Percentiles rank a stretch among this genome's conserved stretches.
These are phyloP conservation scores for Musa troglodytarum DNA, from an alignment of 176 grass and related monocot species.

Conservation along the genomic window DNA sequence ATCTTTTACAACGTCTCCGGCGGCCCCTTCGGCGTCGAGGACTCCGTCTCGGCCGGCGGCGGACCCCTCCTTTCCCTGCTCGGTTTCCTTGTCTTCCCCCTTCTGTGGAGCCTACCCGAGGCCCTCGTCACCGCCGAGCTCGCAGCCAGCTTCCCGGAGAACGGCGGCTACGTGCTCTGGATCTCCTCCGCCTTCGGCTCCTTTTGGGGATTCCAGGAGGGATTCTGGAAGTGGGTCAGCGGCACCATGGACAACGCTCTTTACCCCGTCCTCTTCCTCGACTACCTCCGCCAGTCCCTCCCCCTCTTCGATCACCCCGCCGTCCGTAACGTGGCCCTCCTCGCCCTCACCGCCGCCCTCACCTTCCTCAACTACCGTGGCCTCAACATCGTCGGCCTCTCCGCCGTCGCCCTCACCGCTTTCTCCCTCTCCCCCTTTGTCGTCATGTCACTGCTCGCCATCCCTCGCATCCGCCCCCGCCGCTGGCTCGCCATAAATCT, in stretches of 20 bases:
- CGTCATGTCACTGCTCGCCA: slow-evolving; percentile 56
- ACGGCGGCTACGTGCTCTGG: slow-evolving; percentile 87
- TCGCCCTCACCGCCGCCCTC: slow-evolving; percentile 57
- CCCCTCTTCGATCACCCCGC: slow-evolving; percentile 16
- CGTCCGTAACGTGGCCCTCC: slow-evolving; percentile 22
- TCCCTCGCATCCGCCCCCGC: slow-evolving; percentile 52
- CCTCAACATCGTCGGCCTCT: slow-evolving; percentile 67
- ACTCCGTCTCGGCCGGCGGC: slow-evolving; percentile 69
- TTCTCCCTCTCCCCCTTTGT: slow-evolving; percentile 90
- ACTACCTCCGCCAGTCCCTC: slow-evolving; percentile 46
- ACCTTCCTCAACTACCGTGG: slow-evolving; percentile 92
- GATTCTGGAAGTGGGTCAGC: slow-evolving; percentile 75
- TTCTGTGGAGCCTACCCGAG: slow-evolving; percentile 73
- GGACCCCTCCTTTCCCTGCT: slow-evolving; percentile 74
- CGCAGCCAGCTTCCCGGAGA: slow-evolving; percentile 61
- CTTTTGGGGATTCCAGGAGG: slow-evolving; percentile 66
- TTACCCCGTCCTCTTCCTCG: slow-evolving; percentile 89
- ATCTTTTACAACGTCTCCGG: slow-evolving; percentile 98
- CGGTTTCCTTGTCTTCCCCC: slow-evolving; percentile 61
- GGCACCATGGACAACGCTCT: slow-evolving; percentile 96
- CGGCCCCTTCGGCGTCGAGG: slow-evolving; percentile 86
- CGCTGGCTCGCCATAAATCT: slow-evolving; percentile 68
- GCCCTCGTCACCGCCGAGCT: slow-evolving; percentile 90
- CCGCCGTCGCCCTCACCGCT: slow-evolving; percentile 67
- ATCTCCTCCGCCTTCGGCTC: slow-evolving; percentile 80